phyloP scores from a whole-genome alignment of 225 moss, liverwort and hornwort species.

The Sphagnum tenellum region DNA sequence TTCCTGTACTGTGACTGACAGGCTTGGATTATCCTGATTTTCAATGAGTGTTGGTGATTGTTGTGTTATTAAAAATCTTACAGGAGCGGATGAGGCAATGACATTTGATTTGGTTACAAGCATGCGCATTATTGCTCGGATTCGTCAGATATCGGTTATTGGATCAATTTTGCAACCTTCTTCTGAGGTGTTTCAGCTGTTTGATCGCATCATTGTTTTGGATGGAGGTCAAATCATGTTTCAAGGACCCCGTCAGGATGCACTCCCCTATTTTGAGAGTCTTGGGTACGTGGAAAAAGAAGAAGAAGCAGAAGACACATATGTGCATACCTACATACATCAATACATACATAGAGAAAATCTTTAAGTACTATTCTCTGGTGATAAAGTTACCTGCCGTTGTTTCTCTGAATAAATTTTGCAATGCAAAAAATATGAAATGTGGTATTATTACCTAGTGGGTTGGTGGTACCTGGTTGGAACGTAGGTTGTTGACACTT shows the following conservation, averaged over 20 bases:
- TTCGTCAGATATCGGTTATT: constrained; percentile 44
- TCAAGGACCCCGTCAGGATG: constrained; percentile 92
- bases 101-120: constrained; percentile 59
- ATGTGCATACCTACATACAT: too few relatives aligned
- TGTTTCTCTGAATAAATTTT: too few relatives aligned
- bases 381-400: too few relatives aligned
- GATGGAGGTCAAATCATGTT: constrained; percentile 65
- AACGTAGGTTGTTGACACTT: not conserved
- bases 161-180: constrained; percentile 49
- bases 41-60: too few relatives aligned
- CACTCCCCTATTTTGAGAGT: constrained; percentile 66
- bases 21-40: too few relatives aligned
- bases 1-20: too few relatives aligned
- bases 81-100: constrained; percentile 51
- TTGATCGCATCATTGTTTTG: constrained; percentile 77
- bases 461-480: not conserved
- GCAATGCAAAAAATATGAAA: too few relatives aligned
- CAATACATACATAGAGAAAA: too few relatives aligned
- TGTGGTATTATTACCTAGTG: not conserved
- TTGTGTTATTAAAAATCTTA: not conserved
- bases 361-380: too few relatives aligned
- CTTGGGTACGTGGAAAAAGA: constrained; percentile 47
- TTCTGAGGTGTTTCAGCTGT: constrained; percentile 52
- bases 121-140: constrained; percentile 63
- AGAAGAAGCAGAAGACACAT: too few relatives aligned